Conservation (phyloP, 2,329 filamentous ascomycete species). For the Diaporthe sp. region DNA sequence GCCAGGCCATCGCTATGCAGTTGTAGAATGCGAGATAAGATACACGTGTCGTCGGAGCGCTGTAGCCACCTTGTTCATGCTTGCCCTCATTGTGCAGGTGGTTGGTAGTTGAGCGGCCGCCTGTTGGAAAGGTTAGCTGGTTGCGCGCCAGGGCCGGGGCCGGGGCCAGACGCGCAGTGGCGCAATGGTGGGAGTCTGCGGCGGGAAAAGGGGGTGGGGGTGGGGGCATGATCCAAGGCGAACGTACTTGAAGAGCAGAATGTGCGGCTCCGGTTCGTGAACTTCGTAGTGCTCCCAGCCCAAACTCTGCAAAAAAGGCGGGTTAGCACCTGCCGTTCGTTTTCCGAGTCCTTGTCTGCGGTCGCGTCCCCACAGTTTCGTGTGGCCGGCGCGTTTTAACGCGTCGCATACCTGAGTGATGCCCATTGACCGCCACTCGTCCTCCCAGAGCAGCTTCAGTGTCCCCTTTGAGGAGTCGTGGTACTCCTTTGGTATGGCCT, state of each 20-base stretch:
- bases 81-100: slow-evolving; percentile 63
- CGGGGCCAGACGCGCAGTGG: background rate
- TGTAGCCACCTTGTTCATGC: slow-evolving; percentile 31
- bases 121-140: slow-evolving; percentile 56
- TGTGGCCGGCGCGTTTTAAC: slow-evolving; percentile 14
- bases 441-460: slow-evolving; percentile 96
- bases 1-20: slow-evolving; percentile 42
- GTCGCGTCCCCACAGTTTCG: slow-evolving; percentile 18
- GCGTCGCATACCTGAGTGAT: slow-evolving; percentile 86
- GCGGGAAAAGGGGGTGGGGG: background rate
- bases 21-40: slow-evolving; percentile 43
- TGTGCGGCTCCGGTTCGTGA: slow-evolving; percentile 98
- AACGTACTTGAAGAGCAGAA: slow-evolving; percentile 95
- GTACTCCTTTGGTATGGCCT: slow-evolving; percentile 94
- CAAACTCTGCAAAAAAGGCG: slow-evolving; percentile 73
- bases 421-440: slow-evolving; percentile 96
- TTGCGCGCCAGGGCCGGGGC: background rate
- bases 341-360: slow-evolving; percentile 28
- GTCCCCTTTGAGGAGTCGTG: slow-evolving; percentile 91
- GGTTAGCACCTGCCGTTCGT: slow-evolving; percentile 11
- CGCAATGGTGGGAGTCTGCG: no score
- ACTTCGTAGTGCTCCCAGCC: slow-evolving; percentile 99
- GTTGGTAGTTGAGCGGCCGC: slow-evolving; percentile 86
- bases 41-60: slow-evolving; percentile 38
- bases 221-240: background rate